Base-by-base conservation (phyloP, 2,329 filamentous ascomycete genomes). In the Hypomyces rosellus region DNA sequence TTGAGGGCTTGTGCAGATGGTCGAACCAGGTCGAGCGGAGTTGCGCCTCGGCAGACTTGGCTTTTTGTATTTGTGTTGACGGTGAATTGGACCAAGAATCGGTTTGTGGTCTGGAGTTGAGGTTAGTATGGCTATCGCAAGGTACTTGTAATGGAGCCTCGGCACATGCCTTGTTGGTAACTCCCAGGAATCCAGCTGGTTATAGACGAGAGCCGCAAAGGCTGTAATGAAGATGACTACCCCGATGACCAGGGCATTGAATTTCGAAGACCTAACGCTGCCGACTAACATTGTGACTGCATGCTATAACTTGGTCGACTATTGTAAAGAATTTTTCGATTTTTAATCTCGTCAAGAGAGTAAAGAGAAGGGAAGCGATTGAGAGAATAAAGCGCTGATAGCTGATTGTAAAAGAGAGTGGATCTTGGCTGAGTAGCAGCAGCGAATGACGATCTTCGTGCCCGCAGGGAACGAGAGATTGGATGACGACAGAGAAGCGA, bases 21-120 rank as follows among this genome's bases (percentile, higher is more conserved):
- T 69, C 55, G 40, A 69, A 53, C 53, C 63, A 71, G 46, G 63
- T 60, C 5, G 64, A 49, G 37, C 63, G 64, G 15, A 68, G 55
- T 33, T 62, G 55, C 30, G 57, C 56, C 3, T 59, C 50, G 37
- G 54, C 51, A 20, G 44, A 36, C 44, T 13, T 20, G 7, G 42
- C 33, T 9, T 45, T 15, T 25, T 11, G 4, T 9, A 2, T 6
- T 33, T 30, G 12, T 25, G 59, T 59, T 16, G 51, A 54, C 8
- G 49, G 15, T 37, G 37, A 39, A 39, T 39, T 18, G 37, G 37
- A 30, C 25, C 25, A 30, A 30, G 25, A 30, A 30, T 30, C 37
- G 37, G 37, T 15, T 18, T 15, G 37, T n/a, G 37, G 37, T 39
- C 37, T 39, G 16, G 8, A n/a, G 15, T 7, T 20, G 30, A 15